Conservation (phyloP, 2,329 filamentous ascomycete species). For the Arachnomyces sp. region DNA sequence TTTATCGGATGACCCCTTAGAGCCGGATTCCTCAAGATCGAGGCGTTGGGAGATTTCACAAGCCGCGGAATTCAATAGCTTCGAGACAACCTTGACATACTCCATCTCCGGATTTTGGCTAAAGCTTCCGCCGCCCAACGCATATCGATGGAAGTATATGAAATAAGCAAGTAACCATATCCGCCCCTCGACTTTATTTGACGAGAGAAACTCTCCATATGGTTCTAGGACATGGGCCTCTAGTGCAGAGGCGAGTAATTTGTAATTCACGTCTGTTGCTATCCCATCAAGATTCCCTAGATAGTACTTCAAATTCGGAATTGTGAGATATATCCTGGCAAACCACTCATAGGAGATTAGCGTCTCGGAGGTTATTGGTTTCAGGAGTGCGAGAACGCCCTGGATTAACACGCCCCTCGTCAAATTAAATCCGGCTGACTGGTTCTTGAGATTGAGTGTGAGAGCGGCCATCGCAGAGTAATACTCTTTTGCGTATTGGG, state of each 20-base stretch:
- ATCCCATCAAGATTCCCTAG: conserved; percentile 35
- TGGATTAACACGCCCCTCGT: conserved; percentile 23
- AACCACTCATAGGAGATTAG: conserved; percentile 40
- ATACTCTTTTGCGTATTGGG: conserved; percentile 30
- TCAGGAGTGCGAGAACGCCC: conserved; percentile 34
- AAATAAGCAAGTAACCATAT: conserved; percentile 54
- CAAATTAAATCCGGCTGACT: conserved; percentile 14
- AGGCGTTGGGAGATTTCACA: conserved; percentile 46
- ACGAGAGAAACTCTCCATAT: conserved; percentile 18
- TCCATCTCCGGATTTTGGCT: conserved; percentile 42
- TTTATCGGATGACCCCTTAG: conserved; percentile 21
- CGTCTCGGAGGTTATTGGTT: conserved; percentile 36
- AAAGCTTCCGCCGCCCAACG: conserved; percentile 29
- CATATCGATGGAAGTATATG: conserved; percentile 50
- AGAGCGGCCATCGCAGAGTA: conserved; percentile 33
- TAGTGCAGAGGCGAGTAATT: conserved; percentile 37
- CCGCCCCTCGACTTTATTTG: conserved; percentile 34
- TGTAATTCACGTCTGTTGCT: conserved; percentile 45
- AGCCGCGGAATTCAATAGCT: conserved; percentile 50
- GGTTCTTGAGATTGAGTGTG: conserved; percentile 19
- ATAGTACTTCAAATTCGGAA: conserved; percentile 32
- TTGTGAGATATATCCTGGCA: conserved; percentile 38
- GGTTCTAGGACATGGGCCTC: conserved; percentile 22
- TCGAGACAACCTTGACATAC: conserved; percentile 50
- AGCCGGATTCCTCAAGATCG: conserved; percentile 31